Conservation (phyloP, 176 grass and related monocot genomes). For the Ensete glaucum region DNA sequence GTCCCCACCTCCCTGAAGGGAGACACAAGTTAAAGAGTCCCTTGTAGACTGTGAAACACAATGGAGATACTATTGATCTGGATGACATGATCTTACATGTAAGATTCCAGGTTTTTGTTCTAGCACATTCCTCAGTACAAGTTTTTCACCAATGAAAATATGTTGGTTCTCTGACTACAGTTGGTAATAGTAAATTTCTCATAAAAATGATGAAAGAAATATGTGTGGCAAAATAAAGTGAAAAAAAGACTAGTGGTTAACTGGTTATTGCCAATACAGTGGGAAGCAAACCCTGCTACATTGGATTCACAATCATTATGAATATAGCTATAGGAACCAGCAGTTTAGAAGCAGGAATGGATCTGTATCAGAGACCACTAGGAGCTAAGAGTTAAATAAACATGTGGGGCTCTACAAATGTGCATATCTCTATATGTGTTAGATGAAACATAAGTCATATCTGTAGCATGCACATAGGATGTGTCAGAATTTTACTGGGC, state of each 20-base stretch:
- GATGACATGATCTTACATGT: slow-evolving; percentile 1
- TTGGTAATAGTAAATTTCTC: not conserved
- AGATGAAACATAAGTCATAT: not conserved
- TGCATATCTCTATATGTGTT: not conserved
- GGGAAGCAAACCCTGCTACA: slow-evolving; percentile 12
- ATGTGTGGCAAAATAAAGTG: not conserved
- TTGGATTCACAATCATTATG: not conserved
- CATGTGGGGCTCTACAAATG: not conserved
- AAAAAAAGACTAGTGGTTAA: not conserved
- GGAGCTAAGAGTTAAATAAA: not conserved
- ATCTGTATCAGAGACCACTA: not conserved
- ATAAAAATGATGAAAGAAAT: not conserved
- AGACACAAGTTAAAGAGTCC: not conserved
- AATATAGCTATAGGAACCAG: not conserved
- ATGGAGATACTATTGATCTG: not conserved
- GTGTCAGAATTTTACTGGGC: no score
- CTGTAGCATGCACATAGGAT: no score
- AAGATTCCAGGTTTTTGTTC: not conserved
- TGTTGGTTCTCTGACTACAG: not conserved
- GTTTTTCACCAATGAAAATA: not conserved
- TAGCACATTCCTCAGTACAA: not conserved
- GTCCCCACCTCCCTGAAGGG: no score
- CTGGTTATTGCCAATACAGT: not conserved
- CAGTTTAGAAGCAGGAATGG: slow-evolving; percentile 1
- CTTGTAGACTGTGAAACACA: not conserved